Percentiles rank a stretch among this genome's conserved stretches.
phyloP scores from a whole-genome alignment of 1,139 yeast species.

The Scheffersomyces lignicola region DNA sequence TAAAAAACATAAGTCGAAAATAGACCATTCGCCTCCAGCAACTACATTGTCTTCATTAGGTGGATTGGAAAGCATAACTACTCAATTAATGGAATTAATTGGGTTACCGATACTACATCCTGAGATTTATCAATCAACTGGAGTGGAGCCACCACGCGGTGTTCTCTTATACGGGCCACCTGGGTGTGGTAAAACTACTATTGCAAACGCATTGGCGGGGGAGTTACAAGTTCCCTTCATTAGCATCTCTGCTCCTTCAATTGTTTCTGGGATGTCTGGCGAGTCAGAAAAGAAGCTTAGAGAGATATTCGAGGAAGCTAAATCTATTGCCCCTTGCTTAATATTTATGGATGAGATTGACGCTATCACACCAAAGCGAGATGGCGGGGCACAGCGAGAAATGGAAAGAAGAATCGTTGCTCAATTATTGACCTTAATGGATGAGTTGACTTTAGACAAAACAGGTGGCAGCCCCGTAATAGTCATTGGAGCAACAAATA shows the following conservation, averaged over 20 bases:
- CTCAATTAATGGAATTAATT: slow-evolving; percentile 83
- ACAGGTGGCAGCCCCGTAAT: slow-evolving; percentile 88
- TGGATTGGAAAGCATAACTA: slow-evolving; percentile 81
- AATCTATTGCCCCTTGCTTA: slow-evolving; percentile 83
- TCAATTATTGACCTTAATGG: slow-evolving; percentile 85
- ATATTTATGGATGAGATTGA: slow-evolving; percentile 95
- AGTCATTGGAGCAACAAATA: slow-evolving; percentile 69
- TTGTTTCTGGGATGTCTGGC: slow-evolving; percentile 99
- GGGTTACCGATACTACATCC: slow-evolving; percentile 94
- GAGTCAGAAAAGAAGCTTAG: slow-evolving; percentile 93
- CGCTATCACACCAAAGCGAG: slow-evolving; percentile 97
- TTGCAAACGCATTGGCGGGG: slow-evolving; percentile 95
- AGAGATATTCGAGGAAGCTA: slow-evolving; percentile 93
- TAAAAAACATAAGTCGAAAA: slow-evolving; percentile 45
- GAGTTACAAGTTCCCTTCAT: slow-evolving; percentile 92
- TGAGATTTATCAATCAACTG: slow-evolving; percentile 82
- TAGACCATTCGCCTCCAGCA: slow-evolving; percentile 71
- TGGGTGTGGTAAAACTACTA: slow-evolving; percentile 97
- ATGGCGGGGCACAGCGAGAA: slow-evolving; percentile 92
- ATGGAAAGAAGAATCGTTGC: slow-evolving; percentile 98
- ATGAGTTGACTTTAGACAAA: slow-evolving; percentile 76
- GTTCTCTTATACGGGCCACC: slow-evolving; percentile 96
- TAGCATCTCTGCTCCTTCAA: slow-evolving; percentile 90
- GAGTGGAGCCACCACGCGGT: slow-evolving; percentile 97
- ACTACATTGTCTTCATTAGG: slow-evolving; percentile 74